phyloP scores from a whole-genome alignment of 2,329 filamentous ascomycete genomes.

The Diaporthe eres region DNA sequence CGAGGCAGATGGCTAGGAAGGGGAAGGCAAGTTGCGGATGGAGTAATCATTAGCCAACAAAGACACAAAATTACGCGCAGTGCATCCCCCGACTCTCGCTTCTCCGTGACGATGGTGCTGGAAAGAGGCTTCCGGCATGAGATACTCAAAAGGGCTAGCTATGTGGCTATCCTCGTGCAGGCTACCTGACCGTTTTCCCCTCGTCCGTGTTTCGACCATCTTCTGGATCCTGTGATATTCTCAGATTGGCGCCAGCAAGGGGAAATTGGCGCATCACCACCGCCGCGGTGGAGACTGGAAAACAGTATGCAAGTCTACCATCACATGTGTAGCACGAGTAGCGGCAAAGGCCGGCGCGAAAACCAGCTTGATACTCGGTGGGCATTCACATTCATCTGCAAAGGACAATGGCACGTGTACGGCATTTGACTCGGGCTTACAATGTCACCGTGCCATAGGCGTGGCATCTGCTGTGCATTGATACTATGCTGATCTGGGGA shows the following conservation, averaged over 20 bases:
- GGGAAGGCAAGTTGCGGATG: background rate
- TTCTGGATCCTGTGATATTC: background rate
- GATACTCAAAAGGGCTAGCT: slow-evolving; percentile 7
- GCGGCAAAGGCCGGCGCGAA: background rate
- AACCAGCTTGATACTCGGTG: background rate
- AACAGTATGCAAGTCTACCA: slow-evolving; percentile 2
- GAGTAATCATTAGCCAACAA: slow-evolving; percentile 29
- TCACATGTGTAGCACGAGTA: slow-evolving; percentile 24
- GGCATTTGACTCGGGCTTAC: background rate
- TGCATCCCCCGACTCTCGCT: background rate
- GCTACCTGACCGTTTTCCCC: background rate
- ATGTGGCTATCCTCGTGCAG: slow-evolving; percentile 9
- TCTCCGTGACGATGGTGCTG: background rate
- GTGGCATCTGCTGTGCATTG: slow-evolving; percentile 12
- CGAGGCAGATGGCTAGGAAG: background rate
- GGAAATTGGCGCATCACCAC: slow-evolving; percentile 7
- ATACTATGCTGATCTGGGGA: slow-evolving; percentile 17
- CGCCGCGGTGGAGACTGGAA: background rate
- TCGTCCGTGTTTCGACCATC: slow-evolving; percentile 13
- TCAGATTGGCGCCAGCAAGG: background rate
- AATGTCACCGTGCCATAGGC: background rate
- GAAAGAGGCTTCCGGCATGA: slow-evolving; percentile 17
- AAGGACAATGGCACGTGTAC: slow-evolving; percentile 2
- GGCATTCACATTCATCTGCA: background rate
- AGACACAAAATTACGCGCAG: slow-evolving; percentile 16